Conservation (phyloP, 352 stramenopile species). For the Phytophthora tubulina region DNA sequence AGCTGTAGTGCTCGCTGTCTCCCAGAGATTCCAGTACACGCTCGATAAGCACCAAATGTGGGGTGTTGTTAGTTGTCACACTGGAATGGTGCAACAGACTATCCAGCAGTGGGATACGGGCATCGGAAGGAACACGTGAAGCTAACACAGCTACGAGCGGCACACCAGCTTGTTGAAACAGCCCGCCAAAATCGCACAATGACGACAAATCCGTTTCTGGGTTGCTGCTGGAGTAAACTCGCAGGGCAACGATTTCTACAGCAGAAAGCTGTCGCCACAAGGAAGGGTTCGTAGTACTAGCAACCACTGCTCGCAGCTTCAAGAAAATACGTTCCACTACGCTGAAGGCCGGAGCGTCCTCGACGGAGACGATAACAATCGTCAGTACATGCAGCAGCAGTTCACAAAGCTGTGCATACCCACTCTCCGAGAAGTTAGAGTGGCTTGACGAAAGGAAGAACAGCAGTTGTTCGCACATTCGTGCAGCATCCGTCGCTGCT, state of each 20-base stretch:
- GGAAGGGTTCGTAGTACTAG: conserved; percentile 6
- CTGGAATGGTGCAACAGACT: conserved; percentile 29
- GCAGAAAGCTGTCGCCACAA: conserved; percentile 44
- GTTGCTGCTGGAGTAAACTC: conserved; percentile 30
- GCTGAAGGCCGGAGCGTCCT: conserved; percentile 1
- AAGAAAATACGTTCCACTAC: conserved; percentile 47
- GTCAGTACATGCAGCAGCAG: conserved; percentile 50
- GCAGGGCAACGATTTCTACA: conserved; percentile 44
- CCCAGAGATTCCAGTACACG: conserved; percentile 45
- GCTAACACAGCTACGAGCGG: conserved; percentile 41
- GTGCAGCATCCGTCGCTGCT: conserved; percentile 32
- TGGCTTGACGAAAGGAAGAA: conserved; percentile 48
- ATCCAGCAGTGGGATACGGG: conserved; percentile 31
- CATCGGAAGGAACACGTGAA: conserved; percentile 14
- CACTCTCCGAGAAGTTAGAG: neutral
- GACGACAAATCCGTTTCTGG: conserved; percentile 18
- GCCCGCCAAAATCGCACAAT: conserved; percentile 33
- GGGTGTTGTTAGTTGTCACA: conserved; percentile 15
- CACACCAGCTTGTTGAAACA: conserved; percentile 39
- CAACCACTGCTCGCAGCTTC: conserved; percentile 44
- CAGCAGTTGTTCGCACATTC: conserved; percentile 61
- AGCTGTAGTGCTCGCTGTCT: conserved; percentile 22
- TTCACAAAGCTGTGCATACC: conserved; percentile 39
- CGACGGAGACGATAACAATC: conserved; percentile 34
- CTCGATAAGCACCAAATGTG: conserved; percentile 47